Conservation (phyloP, 2,329 filamentous ascomycete species). For the Microdochium trichocladiopsis region DNA sequence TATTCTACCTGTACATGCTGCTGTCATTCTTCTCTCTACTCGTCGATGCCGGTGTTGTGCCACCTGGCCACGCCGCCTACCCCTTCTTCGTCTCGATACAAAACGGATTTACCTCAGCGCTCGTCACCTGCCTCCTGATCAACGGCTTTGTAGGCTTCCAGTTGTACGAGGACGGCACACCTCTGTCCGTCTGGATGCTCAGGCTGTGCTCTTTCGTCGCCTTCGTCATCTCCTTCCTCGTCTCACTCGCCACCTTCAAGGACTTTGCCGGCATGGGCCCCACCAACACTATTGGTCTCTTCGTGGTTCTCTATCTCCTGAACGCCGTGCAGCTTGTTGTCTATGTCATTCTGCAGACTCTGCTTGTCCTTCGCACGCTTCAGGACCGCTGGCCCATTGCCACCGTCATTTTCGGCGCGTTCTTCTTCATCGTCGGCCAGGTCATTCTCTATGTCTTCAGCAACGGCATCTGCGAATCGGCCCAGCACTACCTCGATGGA, state of each 20-base stretch:
- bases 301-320: slow-evolving; percentile 85
- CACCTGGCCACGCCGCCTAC: slow-evolving; percentile 71
- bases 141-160: slow-evolving; percentile 99
- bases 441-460: slow-evolving; percentile 90
- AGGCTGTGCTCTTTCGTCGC: slow-evolving; percentile 70
- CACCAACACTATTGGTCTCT: slow-evolving; percentile 79
- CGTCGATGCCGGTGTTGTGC: slow-evolving; percentile 87
- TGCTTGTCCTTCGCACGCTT: slow-evolving; percentile 82
- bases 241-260: slow-evolving; percentile 90
- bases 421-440: slow-evolving; percentile 89
- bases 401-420: slow-evolving; percentile 81
- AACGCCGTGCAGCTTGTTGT: slow-evolving; percentile 82
- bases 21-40: slow-evolving; percentile 83
- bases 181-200: slow-evolving; percentile 87
- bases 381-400: slow-evolving; percentile 94
- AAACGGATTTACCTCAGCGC: slow-evolving; percentile 74
- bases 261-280: slow-evolving; percentile 80
- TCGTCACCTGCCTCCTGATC: slow-evolving; percentile 84
- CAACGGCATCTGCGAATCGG: slow-evolving; percentile 71
- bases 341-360: slow-evolving; percentile 80
- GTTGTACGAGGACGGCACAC: slow-evolving; percentile 94
- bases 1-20: slow-evolving; percentile 96
- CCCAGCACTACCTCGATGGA: slow-evolving; percentile 90
- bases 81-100: slow-evolving; percentile 90
- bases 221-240: slow-evolving; percentile 79